A percentile compares a stretch with the other conserved stretches of the same genome.
Conservation (phyloP, 495 filamentous ascomycete species). For the Cryomyces minteri region DNA sequence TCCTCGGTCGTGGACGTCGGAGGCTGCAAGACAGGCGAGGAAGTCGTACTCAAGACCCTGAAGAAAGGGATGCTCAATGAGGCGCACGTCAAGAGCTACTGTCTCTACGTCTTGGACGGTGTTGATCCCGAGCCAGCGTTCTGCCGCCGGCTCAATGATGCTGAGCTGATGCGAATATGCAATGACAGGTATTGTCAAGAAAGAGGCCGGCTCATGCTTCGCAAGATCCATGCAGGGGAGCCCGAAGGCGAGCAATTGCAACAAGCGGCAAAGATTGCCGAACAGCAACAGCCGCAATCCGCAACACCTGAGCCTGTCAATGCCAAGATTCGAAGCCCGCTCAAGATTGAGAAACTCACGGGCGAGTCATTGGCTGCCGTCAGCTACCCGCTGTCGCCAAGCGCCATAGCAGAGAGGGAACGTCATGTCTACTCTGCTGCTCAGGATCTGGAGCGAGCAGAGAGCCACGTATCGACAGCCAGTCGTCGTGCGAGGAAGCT, state of each 20-base stretch:
- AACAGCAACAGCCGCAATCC: slow-evolving; percentile 55
- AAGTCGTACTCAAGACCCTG: slow-evolving; percentile 70
- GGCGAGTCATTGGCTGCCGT: slow-evolving; percentile 72
- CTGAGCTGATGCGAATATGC: slow-evolving; percentile 73
- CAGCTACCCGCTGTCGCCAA: slow-evolving; percentile 64
- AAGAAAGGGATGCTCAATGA: slow-evolving; percentile 49
- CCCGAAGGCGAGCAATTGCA: slow-evolving; percentile 65
- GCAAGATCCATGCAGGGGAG: slow-evolving; percentile 74
- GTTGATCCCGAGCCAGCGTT: slow-evolving; percentile 60
- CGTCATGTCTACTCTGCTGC: slow-evolving; percentile 44
- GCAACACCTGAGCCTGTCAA: slow-evolving; percentile 30
- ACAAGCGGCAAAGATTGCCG: slow-evolving; percentile 63
- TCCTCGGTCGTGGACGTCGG: slow-evolving; percentile 78
- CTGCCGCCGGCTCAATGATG: slow-evolving; percentile 63
- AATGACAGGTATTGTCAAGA: slow-evolving; percentile 56
- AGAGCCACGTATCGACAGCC: slow-evolving; percentile 24
- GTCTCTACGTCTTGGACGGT: slow-evolving; percentile 45
- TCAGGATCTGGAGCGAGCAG: slow-evolving; percentile 37
- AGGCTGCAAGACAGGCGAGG: slow-evolving; percentile 74
- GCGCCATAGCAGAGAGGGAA: slow-evolving; percentile 35
- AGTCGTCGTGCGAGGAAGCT: slow-evolving; percentile 38
- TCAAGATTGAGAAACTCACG: slow-evolving; percentile 67
- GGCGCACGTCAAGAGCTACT: slow-evolving; percentile 25
- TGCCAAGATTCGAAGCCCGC: slow-evolving; percentile 44
- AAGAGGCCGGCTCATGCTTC: slow-evolving; percentile 72